Evolutionary conservation across 768 basidiomycete genomes (phyloP).

Genomic region (Leccinum subgranulosum): DNA sequence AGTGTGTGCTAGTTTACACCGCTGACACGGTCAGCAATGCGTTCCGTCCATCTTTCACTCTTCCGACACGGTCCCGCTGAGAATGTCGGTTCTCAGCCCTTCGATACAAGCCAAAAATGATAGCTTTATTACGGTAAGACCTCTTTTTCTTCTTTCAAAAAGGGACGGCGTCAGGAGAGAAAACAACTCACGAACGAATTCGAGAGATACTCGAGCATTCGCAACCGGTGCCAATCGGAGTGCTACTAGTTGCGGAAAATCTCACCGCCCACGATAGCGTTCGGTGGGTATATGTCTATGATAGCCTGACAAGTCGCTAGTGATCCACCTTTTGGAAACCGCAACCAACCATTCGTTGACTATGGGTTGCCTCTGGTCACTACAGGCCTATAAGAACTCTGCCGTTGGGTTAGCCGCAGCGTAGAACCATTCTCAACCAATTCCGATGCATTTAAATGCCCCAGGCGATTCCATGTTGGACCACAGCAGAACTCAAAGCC

Average conservation of each 20-base stretch:
- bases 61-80: background rate
- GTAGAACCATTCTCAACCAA: background rate
- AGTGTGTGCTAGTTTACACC: conserved; percentile 8
- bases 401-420: background rate
- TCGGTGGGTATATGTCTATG: background rate
- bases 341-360: background rate
- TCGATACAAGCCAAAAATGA: background rate
- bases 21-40: conserved; percentile 3
- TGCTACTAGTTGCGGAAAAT: background rate
- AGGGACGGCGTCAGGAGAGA: background rate
- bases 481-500: conserved; percentile 3
- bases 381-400: background rate
- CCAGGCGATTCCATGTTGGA: conserved; percentile 9
- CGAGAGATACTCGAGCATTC: background rate
- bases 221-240: background rate
- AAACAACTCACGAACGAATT: background rate
- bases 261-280: background rate
- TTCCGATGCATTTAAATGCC: conserved; percentile 4
- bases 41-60: background rate
- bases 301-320: background rate
- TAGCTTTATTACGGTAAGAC: background rate
- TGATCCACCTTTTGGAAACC: background rate
- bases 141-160: background rate
- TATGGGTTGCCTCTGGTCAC: no score
- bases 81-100: background rate